Percentiles rank a stretch among this genome's conserved stretches.
Evolutionary conservation across 768 basidiomycete genomes (phyloP).

Genomic region (Serpula lacrymans): DNA sequence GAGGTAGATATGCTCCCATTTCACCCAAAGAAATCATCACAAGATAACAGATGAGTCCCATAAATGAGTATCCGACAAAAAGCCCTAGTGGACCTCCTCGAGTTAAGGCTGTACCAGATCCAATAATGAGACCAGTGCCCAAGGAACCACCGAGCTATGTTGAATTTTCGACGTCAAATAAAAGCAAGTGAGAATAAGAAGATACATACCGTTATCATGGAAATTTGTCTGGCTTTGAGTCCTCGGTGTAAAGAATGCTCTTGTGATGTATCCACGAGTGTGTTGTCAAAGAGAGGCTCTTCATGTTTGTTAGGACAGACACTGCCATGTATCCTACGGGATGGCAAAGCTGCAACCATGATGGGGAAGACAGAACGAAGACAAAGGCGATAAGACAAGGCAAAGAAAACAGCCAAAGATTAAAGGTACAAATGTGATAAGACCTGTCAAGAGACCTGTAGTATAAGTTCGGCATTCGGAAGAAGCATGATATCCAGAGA

Average conservation of each 20-base stretch:
- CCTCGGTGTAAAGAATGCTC: conserved; percentile 43
- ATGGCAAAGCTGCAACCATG: too few species aligned
- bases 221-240: conserved; percentile 49
- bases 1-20: conserved; percentile 43
- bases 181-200: neutral
- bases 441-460: too few species aligned
- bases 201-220: conserved; percentile 48
- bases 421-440: too few species aligned
- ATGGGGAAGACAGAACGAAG: too few species aligned
- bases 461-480: too few species aligned
- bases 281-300: conserved; percentile 1
- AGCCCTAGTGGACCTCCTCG: conserved; percentile 52
- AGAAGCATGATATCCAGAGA: too few species aligned
- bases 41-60: conserved; percentile 56
- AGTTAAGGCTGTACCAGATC: conserved; percentile 55
- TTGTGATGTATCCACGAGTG: conserved; percentile 31
- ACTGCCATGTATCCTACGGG: too few species aligned
- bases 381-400: too few species aligned
- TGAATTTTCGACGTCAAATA: neutral
- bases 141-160: conserved; percentile 47
- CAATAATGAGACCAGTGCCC: conserved; percentile 55
- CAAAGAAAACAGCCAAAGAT: too few species aligned
- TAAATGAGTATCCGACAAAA: conserved; percentile 39
- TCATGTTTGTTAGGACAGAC: too few species aligned
- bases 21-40: conserved; percentile 50